A percentile compares a stretch with the other conserved stretches of the same genome.
These are phyloP conservation scores for Cyclotella baltica DNA, from an alignment of 108 stramenopile species.

Conservation along the genomic window DNA sequence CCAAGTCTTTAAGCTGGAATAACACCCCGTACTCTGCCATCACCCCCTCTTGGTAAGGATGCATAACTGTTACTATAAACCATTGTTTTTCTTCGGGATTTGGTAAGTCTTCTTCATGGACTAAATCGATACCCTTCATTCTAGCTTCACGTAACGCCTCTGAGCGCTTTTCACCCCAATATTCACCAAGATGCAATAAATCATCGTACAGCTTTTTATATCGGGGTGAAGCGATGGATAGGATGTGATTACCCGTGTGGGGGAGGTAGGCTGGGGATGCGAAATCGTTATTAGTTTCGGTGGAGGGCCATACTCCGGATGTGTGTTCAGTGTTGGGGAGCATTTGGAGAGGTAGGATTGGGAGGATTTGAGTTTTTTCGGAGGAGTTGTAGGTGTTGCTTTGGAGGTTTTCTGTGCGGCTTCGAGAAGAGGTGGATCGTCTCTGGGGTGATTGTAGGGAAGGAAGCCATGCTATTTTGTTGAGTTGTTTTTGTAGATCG, in stretches of 20 bases:
- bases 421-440: not conserved
- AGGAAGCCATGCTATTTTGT: conserved; percentile 46
- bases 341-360: too few relatives aligned
- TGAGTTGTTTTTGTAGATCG: conserved; percentile 13
- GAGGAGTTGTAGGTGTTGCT: not conserved
- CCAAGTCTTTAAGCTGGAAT: conserved; percentile 44
- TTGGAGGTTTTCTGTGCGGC: too few relatives aligned
- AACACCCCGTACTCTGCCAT: conserved; percentile 45
- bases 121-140: not conserved
- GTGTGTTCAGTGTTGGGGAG: too few relatives aligned
- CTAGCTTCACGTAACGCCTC: conserved; percentile 33
- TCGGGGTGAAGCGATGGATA: conserved; percentile 39
- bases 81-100: conserved; percentile 45
- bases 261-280: conserved; percentile 37
- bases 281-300: conserved; percentile 7
- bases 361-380: too few relatives aligned
- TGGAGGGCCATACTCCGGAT: not conserved
- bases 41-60: conserved; percentile 44
- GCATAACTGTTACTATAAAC: conserved; percentile 39
- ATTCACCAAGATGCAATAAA: conserved; percentile 33
- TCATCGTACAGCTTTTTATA: conserved; percentile 46
- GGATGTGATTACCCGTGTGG: conserved; percentile 37
- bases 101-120: not conserved
- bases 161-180: conserved; percentile 29
- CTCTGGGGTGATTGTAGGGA: conserved; percentile 30